Evolutionary conservation across 441 rosid genomes (phyloP).

Genomic region (Gossypium gossypioides): DNA sequence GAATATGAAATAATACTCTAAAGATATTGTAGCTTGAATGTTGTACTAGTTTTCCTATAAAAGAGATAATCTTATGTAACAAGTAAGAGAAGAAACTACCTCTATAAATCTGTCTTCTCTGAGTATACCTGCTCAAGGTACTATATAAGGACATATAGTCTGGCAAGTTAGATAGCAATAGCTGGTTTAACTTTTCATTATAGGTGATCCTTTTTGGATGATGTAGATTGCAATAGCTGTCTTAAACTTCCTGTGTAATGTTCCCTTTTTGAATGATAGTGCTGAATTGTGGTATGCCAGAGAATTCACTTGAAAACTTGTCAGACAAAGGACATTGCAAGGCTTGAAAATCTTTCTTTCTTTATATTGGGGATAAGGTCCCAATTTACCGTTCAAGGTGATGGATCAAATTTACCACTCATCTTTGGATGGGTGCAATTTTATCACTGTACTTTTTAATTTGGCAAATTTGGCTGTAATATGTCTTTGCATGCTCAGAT

Average conservation of each 20-base stretch:
- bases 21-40: slow-evolving; percentile 1
- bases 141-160: not conserved
- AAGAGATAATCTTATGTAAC: not conserved
- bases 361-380: not conserved
- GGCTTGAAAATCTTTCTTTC: not conserved
- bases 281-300: not conserved
- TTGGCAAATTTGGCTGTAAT: not conserved
- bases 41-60: not conserved
- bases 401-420: not conserved
- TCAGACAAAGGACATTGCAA: not conserved
- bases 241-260: not conserved
- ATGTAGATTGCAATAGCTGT: not conserved
- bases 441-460: not conserved
- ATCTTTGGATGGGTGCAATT: not conserved
- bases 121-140: not conserved
- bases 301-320: not conserved
- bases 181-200: not conserved
- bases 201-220: not conserved
- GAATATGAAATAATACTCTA: not conserved
- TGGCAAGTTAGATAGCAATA: not conserved
- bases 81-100: not conserved
- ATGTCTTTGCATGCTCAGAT: not conserved
- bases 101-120: not conserved
- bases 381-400: not conserved
- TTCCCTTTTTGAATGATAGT: not conserved